Percentiles rank a stretch among this genome's conserved stretches.
Conservation (phyloP, 2,329 filamentous ascomycete genomes). For the Didymella segeticola region DNA sequence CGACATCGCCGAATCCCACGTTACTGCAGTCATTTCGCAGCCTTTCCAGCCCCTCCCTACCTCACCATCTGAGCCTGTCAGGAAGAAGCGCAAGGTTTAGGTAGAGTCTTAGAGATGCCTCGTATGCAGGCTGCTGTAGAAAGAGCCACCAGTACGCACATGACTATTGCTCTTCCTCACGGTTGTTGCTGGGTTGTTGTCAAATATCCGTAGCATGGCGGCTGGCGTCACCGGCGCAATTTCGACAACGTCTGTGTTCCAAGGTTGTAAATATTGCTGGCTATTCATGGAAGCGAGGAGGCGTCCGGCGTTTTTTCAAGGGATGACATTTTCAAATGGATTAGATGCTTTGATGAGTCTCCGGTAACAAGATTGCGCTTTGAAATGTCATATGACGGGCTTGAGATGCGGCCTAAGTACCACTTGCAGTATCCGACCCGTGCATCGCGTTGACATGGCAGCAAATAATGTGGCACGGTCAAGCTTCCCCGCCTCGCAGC, state of each 20-base stretch:
- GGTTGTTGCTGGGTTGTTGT: neutral
- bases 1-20: neutral
- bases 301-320: neutral
- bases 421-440: conserved; percentile 27
- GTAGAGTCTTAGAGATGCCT: neutral
- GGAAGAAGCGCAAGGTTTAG: conserved; percentile 11
- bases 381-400: conserved; percentile 8
- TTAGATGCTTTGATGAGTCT: neutral
- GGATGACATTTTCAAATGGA: neutral
- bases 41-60: neutral
- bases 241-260: neutral
- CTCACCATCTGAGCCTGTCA: neutral
- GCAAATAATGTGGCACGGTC: conserved; percentile 24
- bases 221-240: neutral
- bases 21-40: neutral
- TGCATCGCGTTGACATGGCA: conserved; percentile 2
- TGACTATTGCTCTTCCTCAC: too few species aligned
- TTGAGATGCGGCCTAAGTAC: conserved; percentile 15
- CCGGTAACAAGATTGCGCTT: neutral
- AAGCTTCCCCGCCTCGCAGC: conserved; percentile 32
- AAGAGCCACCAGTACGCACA: neutral
- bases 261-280: neutral
- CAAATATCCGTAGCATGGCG: neutral
- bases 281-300: neutral
- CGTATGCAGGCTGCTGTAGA: neutral